Conservation (phyloP, 108 stramenopile species). For the Conticribra weissflogii region DNA sequence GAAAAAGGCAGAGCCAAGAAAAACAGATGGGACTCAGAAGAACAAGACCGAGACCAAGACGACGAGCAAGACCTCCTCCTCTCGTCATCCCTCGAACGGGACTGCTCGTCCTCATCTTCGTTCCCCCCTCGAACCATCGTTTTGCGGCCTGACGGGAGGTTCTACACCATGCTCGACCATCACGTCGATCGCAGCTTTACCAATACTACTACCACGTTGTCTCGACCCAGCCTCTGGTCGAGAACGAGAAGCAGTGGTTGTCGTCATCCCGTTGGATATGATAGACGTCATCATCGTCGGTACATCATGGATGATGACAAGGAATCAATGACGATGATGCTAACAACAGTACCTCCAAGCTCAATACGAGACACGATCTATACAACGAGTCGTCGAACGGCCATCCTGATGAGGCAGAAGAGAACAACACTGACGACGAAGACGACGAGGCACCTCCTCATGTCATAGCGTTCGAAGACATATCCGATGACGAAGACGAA, state of each 20-base stretch:
- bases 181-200: neutral
- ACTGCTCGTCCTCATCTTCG: too few relatives aligned
- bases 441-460: neutral
- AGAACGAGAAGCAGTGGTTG: too few relatives aligned
- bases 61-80: too few relatives aligned
- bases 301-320: too few relatives aligned
- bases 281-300: too few relatives aligned
- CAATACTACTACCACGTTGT: neutral
- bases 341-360: neutral
- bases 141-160: neutral
- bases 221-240: too few relatives aligned
- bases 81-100: too few relatives aligned
- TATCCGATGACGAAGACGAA: neutral
- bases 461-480: neutral
- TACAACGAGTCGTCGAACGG: neutral
- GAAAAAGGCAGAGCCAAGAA: too few relatives aligned
- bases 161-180: neutral
- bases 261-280: too few relatives aligned
- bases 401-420: neutral
- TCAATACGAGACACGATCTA: neutral
- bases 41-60: too few relatives aligned
- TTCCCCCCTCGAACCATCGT: neutral
- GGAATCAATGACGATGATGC: too few relatives aligned
- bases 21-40: too few relatives aligned
- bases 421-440: neutral